Evolutionary conservation across 2,329 filamentous ascomycete genomes (phyloP), one percentile per base, ranked within the genome.

Genomic region (Pyrenophora teres): DNA sequence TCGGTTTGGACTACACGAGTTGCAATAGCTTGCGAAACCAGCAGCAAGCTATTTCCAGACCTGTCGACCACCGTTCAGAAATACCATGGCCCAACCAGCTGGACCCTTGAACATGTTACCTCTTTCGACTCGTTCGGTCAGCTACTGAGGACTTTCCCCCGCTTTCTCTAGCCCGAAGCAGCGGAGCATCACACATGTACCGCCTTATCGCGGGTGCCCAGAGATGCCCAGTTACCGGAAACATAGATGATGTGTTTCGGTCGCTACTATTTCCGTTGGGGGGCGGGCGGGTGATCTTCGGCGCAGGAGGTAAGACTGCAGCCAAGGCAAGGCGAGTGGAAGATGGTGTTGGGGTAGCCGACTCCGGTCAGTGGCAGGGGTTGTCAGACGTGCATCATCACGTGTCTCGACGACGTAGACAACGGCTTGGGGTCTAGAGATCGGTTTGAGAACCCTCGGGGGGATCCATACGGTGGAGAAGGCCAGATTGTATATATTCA

Each of bases 231-330:
- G 47, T n/a, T 13, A 19, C 13, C 30, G 32, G 38, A 56, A 53
- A 47, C 37, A 32, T 37, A 40, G 16, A 40, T 13, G 25, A 46
- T 40, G 41, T 46, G 57, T 60, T 60, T 60, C 55, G 55, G 23
- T 46, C 36, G 33, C 42, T 58, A 31, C 57, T 60, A 60, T 59
- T 60, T 46, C 27, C 25, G 32, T 33, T 6, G 35, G 36, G 35
- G 36, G 30, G 35, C 40, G 30, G 30, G 37, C 25, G 46, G 40
- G 33, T 43, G 36, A 52, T 52, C 35, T 21, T 46, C 46, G 46
- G 43, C 18, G 44, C 47, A 21, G 41, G 38, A 56, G 39, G n/a
- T 1, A 39, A 35, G 27, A 23, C 19, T 19, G 31, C 40, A 43
- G 27, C 47, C 43, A 46, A 51, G 48, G 50, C 46, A 46, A 51